Evolutionary conservation across 306 rosid genomes (phyloP).

Genomic region (Lathyrus tuberosus): DNA sequence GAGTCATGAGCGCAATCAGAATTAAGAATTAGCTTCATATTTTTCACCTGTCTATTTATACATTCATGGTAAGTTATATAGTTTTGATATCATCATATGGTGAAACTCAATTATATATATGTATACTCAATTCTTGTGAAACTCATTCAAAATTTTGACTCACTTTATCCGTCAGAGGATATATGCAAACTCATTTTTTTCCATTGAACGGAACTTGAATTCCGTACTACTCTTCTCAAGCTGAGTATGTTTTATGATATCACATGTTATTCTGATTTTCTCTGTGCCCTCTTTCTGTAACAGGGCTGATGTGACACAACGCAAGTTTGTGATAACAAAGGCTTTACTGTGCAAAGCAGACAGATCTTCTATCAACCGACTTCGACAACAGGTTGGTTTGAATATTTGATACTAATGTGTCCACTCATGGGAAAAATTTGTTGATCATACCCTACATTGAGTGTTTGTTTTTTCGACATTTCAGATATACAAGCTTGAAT

Average conservation of each 20-base stretch:
- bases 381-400: conserved; percentile 75
- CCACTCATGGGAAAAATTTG: not conserved
- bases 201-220: not conserved
- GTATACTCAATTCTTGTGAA: conserved; percentile 9
- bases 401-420: conserved; percentile 22
- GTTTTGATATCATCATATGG: not conserved
- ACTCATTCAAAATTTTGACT: not conserved
- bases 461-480: conserved; percentile 21
- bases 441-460: not conserved
- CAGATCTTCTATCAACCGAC: conserved; percentile 81
- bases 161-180: not conserved
- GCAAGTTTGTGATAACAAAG: conserved; percentile 77
- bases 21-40: too few relatives aligned
- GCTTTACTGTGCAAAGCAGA: conserved; percentile 86
- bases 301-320: conserved; percentile 81
- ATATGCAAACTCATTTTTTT: not conserved
- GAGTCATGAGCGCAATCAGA: too few relatives aligned
- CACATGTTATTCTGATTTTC: not conserved
- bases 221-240: conserved; percentile 6
- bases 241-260: not conserved
- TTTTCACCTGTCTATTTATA: too few relatives aligned
- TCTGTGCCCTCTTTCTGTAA: conserved; percentile 22
- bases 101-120: too few relatives aligned
- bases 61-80: too few relatives aligned
- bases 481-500: conserved; percentile 83